Conservation (phyloP, 441 rosid genomes). For the Biscutella laevigata region DNA sequence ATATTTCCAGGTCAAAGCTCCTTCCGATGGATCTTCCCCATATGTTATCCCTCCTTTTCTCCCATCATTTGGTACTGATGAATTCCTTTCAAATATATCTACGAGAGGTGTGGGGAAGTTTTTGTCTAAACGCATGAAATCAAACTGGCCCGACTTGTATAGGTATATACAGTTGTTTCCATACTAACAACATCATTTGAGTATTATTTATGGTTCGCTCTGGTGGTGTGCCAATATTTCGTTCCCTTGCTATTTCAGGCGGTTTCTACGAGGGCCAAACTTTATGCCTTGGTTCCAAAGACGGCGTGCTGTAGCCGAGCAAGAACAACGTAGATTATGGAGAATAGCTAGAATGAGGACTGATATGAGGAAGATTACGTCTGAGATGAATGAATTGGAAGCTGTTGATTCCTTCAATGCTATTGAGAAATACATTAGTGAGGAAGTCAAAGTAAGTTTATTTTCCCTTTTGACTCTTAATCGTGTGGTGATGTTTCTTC, state of each 20-base stretch:
- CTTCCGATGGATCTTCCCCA: slow-evolving; percentile 87
- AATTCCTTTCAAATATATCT: slow-evolving; percentile 65
- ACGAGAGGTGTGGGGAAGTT: slow-evolving; percentile 94
- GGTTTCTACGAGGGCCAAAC: slow-evolving; percentile 83
- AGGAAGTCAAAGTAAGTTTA: slow-evolving; percentile 57
- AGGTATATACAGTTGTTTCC: slow-evolving; percentile 40
- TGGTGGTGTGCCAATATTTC: neutral
- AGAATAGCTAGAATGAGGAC: slow-evolving; percentile 76
- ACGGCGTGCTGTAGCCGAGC: slow-evolving; percentile 68
- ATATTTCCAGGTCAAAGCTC: slow-evolving; percentile 62
- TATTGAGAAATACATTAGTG: slow-evolving; percentile 71
- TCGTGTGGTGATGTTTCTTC: slow-evolving; percentile 2
- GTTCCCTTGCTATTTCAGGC: slow-evolving; percentile 36
- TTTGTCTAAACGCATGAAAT: slow-evolving; percentile 84
- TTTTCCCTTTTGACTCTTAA: slow-evolving; percentile 7
- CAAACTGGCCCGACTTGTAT: slow-evolving; percentile 93
- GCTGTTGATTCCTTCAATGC: slow-evolving; percentile 85
- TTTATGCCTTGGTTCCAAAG: slow-evolving; percentile 94
- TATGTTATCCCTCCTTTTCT: slow-evolving; percentile 83
- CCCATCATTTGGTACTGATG: slow-evolving; percentile 52
- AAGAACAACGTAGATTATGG: slow-evolving; percentile 84
- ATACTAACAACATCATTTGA: neutral
- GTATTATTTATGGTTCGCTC: slow-evolving; percentile 3
- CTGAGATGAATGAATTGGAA: slow-evolving; percentile 77
- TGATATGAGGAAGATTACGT: slow-evolving; percentile 53